phyloP scores from a whole-genome alignment of 805 yeast genomes.

The Saccharomycopsis synnaedendra region DNA sequence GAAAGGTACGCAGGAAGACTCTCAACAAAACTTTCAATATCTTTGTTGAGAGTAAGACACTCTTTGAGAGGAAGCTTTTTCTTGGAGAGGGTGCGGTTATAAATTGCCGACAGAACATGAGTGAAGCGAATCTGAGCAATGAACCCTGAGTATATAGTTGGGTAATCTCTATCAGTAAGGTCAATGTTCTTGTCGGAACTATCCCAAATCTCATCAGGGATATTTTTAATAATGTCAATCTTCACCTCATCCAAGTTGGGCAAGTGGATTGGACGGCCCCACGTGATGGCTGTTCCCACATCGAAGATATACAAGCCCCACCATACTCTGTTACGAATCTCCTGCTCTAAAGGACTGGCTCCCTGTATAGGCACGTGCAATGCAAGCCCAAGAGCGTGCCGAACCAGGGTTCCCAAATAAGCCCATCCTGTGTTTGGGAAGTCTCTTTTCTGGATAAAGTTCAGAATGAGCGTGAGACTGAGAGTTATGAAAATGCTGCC shows the following conservation, averaged over 20 bases:
- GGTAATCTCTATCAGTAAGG: constrained; percentile 22
- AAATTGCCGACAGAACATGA: constrained; percentile 34
- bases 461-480: constrained; percentile 42
- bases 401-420: constrained; percentile 48
- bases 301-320: constrained; percentile 58
- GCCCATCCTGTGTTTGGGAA: constrained; percentile 64
- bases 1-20: constrained; percentile 36
- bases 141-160: constrained; percentile 48
- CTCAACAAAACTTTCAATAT: constrained; percentile 29
- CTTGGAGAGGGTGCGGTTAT: constrained; percentile 34
- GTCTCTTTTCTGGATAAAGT: constrained; percentile 53
- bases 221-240: constrained; percentile 37
- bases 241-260: constrained; percentile 37
- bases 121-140: constrained; percentile 44
- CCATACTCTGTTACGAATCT: constrained; percentile 52
- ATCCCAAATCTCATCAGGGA: constrained; percentile 28
- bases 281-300: constrained; percentile 50
- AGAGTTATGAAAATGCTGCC: constrained; percentile 46
- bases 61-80: constrained; percentile 39
- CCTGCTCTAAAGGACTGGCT: constrained; percentile 33
- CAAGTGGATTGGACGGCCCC: constrained; percentile 51
- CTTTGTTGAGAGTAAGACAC: constrained; percentile 35
- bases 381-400: constrained; percentile 60
- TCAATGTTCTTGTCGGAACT: constrained; percentile 25
- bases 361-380: constrained; percentile 20